phyloP scores from a whole-genome alignment of 768 basidiomycete species.

The Dioszegia hungarica region DNA sequence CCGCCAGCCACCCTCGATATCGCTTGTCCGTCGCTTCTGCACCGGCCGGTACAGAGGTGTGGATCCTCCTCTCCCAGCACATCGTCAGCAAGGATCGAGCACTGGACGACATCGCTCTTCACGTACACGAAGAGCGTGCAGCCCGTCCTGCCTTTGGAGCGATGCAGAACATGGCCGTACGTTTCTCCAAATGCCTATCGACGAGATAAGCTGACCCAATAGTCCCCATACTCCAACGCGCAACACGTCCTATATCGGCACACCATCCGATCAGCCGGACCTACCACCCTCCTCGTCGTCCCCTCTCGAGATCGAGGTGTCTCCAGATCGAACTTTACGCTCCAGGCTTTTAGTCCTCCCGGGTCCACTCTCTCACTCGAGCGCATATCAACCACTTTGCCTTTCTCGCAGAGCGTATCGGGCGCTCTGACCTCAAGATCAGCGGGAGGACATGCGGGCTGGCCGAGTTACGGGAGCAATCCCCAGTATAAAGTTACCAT shows the following conservation, averaged over 20 bases:
- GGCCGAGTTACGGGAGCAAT: slow-evolving; percentile 79
- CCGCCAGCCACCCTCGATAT: slow-evolving; percentile 6
- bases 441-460: slow-evolving; percentile 75
- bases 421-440: slow-evolving; percentile 64
- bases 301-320: slow-evolving; percentile 37
- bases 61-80: slow-evolving; percentile 78
- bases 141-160: neutral
- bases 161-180: neutral
- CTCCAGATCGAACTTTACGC: slow-evolving; percentile 38
- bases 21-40: neutral
- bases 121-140: slow-evolving; percentile 47
- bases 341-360: slow-evolving; percentile 23
- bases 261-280: neutral
- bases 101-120: slow-evolving; percentile 66
- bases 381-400: slow-evolving; percentile 16
- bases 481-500: slow-evolving; percentile 77
- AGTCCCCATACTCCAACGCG: slow-evolving; percentile 52
- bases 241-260: slow-evolving; percentile 52
- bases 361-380: slow-evolving; percentile 20
- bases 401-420: slow-evolving; percentile 49
- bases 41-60: slow-evolving; percentile 56
- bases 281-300: slow-evolving; percentile 17
- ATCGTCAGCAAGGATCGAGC: slow-evolving; percentile 58
- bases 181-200: no score
- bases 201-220: neutral